Evolutionary conservation across 306 rosid genomes (phyloP).

Genomic region (Luffa aegyptiaca): DNA sequence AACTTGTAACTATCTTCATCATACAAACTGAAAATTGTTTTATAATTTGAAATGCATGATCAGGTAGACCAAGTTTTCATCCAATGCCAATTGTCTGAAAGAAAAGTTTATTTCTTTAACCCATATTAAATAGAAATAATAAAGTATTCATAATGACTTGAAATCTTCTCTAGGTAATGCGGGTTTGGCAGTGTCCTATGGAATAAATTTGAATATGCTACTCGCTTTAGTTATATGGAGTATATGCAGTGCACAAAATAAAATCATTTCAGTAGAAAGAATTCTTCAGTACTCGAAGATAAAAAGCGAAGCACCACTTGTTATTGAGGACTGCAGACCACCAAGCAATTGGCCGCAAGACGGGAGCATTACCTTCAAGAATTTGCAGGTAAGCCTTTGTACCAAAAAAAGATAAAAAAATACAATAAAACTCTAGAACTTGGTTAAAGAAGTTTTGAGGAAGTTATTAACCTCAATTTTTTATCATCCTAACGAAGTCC

Average conservation of each 20-base stretch:
- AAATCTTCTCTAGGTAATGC: slow-evolving; percentile 54
- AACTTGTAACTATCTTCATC: not conserved
- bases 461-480: not conserved
- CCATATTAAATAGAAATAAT: not conserved
- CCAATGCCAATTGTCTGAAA: not conserved
- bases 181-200: slow-evolving; percentile 91
- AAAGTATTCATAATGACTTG: slow-evolving; percentile 10
- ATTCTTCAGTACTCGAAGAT: slow-evolving; percentile 67
- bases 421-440: not conserved
- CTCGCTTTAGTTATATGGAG: slow-evolving; percentile 95
- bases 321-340: slow-evolving; percentile 56
- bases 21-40: not conserved
- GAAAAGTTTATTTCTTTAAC: not conserved
- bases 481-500: not conserved
- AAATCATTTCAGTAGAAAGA: slow-evolving; percentile 96
- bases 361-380: slow-evolving; percentile 66
- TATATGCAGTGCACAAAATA: slow-evolving; percentile 86
- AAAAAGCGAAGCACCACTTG: slow-evolving; percentile 70
- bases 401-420: not conserved
- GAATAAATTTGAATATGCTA: slow-evolving; percentile 72
- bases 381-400: slow-evolving; percentile 44
- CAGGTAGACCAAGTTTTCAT: not conserved
- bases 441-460: not conserved
- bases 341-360: slow-evolving; percentile 78
- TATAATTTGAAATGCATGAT: not conserved